These are phyloP conservation scores for Sparassis latifolia DNA, from an alignment of 1,284 basidiomycete genomes.

Conservation along the genomic window DNA sequence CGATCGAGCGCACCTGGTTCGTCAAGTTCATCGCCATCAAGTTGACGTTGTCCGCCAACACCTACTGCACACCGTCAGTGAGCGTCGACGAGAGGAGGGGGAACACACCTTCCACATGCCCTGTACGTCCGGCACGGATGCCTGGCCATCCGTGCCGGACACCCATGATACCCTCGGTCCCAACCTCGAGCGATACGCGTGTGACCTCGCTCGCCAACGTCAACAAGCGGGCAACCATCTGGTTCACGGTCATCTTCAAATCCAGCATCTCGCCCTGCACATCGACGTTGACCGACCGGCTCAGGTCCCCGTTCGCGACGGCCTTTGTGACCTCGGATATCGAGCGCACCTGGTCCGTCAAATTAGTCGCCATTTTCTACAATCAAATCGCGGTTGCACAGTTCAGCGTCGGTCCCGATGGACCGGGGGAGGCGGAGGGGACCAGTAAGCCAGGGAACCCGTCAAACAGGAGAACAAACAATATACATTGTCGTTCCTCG, in stretches of 20 bases:
- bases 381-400: background rate
- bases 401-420: background rate
- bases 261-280: background rate
- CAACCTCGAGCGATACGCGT: background rate
- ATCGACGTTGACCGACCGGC: background rate
- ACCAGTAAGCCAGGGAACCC: no score
- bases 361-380: background rate
- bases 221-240: background rate
- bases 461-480: background rate
- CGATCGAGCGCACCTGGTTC: conserved; percentile 29
- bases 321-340: background rate
- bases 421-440: background rate
- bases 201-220: background rate
- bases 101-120: background rate
- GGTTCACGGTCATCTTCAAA: background rate
- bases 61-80: background rate
- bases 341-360: background rate
- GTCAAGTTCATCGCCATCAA: background rate
- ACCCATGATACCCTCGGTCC: background rate
- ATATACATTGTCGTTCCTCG: background rate
- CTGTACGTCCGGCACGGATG: background rate
- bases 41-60: background rate
- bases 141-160: background rate
- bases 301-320: background rate
- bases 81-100: background rate